phyloP scores from a whole-genome alignment of 2,329 filamentous ascomycete genomes.

The Trichothecium sympodiale region DNA sequence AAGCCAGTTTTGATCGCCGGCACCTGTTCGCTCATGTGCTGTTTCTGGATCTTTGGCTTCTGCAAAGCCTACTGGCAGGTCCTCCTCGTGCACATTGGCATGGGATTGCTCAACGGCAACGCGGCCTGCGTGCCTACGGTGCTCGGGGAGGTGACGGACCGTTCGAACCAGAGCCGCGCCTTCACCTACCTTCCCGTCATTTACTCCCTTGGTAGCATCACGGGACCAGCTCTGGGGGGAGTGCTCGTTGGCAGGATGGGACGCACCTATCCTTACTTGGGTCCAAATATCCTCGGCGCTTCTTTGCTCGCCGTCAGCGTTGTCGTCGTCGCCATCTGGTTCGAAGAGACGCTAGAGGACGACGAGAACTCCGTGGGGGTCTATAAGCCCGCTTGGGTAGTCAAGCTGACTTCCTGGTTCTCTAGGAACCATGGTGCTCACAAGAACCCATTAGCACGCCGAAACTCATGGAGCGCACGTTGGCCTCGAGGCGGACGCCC shows the following conservation, averaged over 20 bases:
- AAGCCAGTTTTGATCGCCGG: conserved; percentile 69
- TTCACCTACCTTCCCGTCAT: conserved; percentile 93
- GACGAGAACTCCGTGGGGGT: conserved; percentile 5
- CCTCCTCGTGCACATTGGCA: conserved; percentile 72
- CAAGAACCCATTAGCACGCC: conserved; percentile 10
- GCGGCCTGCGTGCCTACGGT: conserved; percentile 90
- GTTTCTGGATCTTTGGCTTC: conserved; percentile 81
- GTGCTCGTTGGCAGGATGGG: conserved; percentile 56
- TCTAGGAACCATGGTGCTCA: conserved; percentile 4
- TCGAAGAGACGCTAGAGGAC: conserved; percentile 62
- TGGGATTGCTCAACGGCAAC: conserved; percentile 93
- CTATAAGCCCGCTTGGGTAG: conserved; percentile 21
- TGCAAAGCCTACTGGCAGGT: conserved; percentile 76
- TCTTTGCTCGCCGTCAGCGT: conserved; percentile 62
- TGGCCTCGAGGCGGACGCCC: conserved; percentile 23
- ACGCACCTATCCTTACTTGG: conserved; percentile 67
- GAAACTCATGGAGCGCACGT: conserved; percentile 25
- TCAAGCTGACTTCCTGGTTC: conserved; percentile 17
- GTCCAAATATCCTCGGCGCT: conserved; percentile 73
- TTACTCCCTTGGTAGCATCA: conserved; percentile 91
- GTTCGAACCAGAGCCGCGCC: conserved; percentile 84
- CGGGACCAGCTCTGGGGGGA: conserved; percentile 84
- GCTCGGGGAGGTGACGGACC: conserved; percentile 86
- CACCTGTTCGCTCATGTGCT: conserved; percentile 69
- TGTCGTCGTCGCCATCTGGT: conserved; percentile 62